Evolutionary conservation across 208 protist genomes (phyloP).

Genomic region (Leishmania guyanensis): DNA sequence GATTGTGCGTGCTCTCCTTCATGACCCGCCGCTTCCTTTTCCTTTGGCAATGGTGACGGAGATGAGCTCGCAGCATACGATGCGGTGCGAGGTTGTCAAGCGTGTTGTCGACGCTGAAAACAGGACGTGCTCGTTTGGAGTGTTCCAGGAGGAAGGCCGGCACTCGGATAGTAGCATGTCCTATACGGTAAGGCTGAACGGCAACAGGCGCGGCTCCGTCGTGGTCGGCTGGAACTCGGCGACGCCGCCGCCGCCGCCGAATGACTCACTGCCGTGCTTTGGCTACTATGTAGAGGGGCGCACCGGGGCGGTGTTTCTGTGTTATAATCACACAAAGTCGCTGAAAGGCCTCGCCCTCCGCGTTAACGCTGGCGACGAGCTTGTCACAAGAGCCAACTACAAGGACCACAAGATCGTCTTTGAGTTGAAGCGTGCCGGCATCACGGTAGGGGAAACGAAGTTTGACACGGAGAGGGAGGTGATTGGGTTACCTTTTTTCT

Average conservation of each 20-base stretch:
- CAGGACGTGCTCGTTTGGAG: constrained; percentile 34
- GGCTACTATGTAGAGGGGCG: constrained; percentile 73
- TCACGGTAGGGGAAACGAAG: constrained; percentile 52
- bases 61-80: constrained; percentile 47
- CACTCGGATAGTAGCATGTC: constrained; percentile 56
- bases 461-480: constrained; percentile 55
- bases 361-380: constrained; percentile 53
- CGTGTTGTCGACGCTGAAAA: constrained; percentile 13
- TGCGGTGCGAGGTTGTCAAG: constrained; percentile 47
- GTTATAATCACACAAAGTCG: constrained; percentile 38
- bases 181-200: constrained; percentile 55
- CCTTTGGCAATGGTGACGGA: constrained; percentile 56
- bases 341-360: constrained; percentile 42
- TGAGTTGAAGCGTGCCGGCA: constrained; percentile 56
- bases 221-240: constrained; percentile 79
- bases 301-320: constrained; percentile 75
- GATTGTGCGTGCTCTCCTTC: constrained; percentile 52
- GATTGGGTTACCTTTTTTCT: constrained; percentile 70
- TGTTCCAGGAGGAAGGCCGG: constrained; percentile 63
- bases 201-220: constrained; percentile 62
- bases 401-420: constrained; percentile 59
- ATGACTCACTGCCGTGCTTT: constrained; percentile 55
- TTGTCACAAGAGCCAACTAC: constrained; percentile 70
- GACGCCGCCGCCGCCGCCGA: constrained; percentile 32
- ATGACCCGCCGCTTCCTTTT: constrained; percentile 68